Evolutionary conservation across 257 asterid genomes (phyloP), one percentile per base, ranked within the genome.

Genomic region (Rubia yunnanensis): DNA sequence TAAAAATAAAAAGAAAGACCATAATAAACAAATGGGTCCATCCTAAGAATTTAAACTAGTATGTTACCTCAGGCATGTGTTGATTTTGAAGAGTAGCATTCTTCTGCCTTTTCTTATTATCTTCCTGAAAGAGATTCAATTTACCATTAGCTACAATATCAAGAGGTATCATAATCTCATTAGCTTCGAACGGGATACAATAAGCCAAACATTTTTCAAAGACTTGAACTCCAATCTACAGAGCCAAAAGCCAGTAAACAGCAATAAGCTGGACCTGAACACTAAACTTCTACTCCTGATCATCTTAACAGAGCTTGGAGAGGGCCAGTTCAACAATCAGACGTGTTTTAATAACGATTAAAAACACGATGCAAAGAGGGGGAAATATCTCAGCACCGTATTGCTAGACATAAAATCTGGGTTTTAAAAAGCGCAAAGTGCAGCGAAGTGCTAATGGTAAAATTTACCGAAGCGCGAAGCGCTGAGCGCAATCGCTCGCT

Each of bases 61-160:
- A 18, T 49, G 28, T 11, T 27, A 92, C 99, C 97, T 87, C 79
- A 2, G 91, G 90, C 60, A 82, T n/a, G 77, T 81, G 86, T 72
- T 67, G 64, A 74, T 81, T 82, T 17, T 80, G 65, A 68, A 76
- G 66, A 61, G 77, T 64, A 62, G 59, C 68, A 68, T 72, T 81
- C 73, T 72, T 79, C 48, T 41, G 71, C 73, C 74, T 78, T 32
- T 78, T 65, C 46, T 78, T 83, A 78, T 73, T 66, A 73, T 65
- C 78, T 53, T 44, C 88, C 99, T 92, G 92, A 75, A 76, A 68
- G 63, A 24, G 26, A 71, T 60, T 36, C 30, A 65, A n/a, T 32
- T 46, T 0, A 23, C 41, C 30, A 30, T 70, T 34, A 41, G 23
- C 38, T 13, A 9, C 63, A 50, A 26, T 5, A 30, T 18, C 44